Evolutionary conservation across 495 filamentous ascomycete species (phyloP).

Genomic region (Glutinoglossum americanum): DNA sequence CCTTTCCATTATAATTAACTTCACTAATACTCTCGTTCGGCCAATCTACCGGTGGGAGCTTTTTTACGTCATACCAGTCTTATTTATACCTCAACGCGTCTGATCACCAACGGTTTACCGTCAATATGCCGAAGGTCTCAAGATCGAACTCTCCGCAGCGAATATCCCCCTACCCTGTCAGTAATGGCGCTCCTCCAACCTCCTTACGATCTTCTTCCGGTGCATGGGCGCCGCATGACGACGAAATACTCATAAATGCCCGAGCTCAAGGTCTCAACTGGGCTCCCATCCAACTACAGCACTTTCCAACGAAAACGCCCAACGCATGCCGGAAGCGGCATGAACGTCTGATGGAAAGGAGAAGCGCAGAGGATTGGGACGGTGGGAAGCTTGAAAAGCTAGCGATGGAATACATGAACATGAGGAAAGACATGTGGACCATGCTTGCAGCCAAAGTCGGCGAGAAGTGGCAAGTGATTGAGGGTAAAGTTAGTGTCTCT

Average conservation of each 20-base stretch:
- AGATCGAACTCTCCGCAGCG: not conserved
- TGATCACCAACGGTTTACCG: not conserved
- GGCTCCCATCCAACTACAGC: conserved; percentile 42
- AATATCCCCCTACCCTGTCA: not conserved
- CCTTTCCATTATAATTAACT: not conserved
- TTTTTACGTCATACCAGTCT: not conserved
- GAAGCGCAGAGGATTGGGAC: conserved; percentile 43
- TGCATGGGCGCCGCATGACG: conserved; percentile 42
- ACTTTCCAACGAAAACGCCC: conserved; percentile 50
- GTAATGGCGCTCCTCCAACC: not conserved
- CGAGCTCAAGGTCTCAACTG: conserved; percentile 47
- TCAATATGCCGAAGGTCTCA: not conserved
- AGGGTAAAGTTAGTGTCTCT: conserved; percentile 37
- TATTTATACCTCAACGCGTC: not conserved
- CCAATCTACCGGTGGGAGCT: not conserved
- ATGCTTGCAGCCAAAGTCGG: conserved; percentile 36
- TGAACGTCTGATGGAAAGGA: conserved; percentile 48
- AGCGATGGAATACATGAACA: conserved; percentile 42
- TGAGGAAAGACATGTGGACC: conserved; percentile 52
- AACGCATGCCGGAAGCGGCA: conserved; percentile 66
- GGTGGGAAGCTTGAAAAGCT: conserved; percentile 39
- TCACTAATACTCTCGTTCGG: not conserved
- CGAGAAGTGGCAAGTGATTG: conserved; percentile 49
- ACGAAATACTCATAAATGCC: conserved; percentile 36
- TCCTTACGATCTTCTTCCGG: conserved; percentile 25